A percentile compares a stretch with the other conserved stretches of the same genome.
Evolutionary conservation across 257 asterid species (phyloP).

Genomic region (Ballota nigra): DNA sequence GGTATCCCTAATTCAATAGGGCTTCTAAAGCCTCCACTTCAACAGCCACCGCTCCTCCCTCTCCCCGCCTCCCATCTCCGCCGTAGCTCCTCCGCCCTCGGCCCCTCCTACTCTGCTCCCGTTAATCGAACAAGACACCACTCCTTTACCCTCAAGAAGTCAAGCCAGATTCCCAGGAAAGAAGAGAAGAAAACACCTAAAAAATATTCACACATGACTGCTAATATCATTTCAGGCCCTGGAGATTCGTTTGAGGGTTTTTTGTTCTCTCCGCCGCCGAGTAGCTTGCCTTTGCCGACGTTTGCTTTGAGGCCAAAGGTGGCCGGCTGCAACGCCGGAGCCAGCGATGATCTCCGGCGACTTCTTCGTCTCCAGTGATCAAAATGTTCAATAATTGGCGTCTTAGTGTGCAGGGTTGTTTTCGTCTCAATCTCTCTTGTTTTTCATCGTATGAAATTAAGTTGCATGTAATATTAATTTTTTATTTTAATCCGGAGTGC

Average conservation of each 20-base stretch:
- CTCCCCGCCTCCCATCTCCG: constrained; percentile 31
- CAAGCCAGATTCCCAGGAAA: constrained; percentile 28
- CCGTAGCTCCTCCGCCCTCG: constrained; percentile 17
- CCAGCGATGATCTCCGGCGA: constrained; percentile 47
- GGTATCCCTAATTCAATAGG: constrained; percentile 30
- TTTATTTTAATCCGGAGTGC: too few species aligned
- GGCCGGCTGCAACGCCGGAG: constrained; percentile 42
- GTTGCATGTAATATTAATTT: neutral
- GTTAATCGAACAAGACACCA: neutral
- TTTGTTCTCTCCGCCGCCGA: constrained; percentile 70
- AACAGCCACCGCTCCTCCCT: constrained; percentile 48
- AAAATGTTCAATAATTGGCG: neutral
- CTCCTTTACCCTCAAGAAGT: constrained; percentile 26
- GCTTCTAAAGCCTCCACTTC: constrained; percentile 43
- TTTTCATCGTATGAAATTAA: neutral
- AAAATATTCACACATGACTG: too few species aligned
- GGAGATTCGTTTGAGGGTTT: too few species aligned
- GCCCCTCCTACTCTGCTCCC: constrained; percentile 14
- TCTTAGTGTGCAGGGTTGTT: too few species aligned
- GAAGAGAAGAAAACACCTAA: constrained; percentile 14
- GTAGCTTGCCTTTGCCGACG: constrained; percentile 89
- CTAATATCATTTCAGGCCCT: too few species aligned
- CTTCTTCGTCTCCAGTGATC: constrained; percentile 37
- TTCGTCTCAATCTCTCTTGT: neutral
- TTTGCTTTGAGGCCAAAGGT: constrained; percentile 61